These are phyloP conservation scores for Colletotrichum salicis DNA, from an alignment of 2,329 filamentous ascomycete species.

Conservation along the genomic window DNA sequence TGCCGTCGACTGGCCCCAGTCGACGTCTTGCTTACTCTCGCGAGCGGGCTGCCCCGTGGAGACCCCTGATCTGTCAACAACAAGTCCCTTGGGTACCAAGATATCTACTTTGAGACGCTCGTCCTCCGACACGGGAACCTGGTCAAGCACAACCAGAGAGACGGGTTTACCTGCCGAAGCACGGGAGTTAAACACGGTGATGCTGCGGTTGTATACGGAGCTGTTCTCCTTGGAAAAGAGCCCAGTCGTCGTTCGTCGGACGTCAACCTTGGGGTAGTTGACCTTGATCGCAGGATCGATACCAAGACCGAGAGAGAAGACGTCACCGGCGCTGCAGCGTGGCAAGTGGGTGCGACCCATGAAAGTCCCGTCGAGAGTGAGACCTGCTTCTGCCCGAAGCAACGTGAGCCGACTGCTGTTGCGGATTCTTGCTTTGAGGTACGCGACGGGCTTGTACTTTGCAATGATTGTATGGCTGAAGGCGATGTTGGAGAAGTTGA, in stretches of 20 bases:
- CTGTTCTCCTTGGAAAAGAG: conserved; percentile 65
- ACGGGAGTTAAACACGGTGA: conserved; percentile 63
- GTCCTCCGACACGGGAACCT: conserved; percentile 71
- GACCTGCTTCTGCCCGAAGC: conserved; percentile 63
- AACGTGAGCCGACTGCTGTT: conserved; percentile 68
- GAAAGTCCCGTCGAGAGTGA: conserved; percentile 73
- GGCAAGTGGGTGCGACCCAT: conserved; percentile 67
- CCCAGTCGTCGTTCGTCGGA: conserved; percentile 61
- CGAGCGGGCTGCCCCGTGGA: conserved; percentile 46
- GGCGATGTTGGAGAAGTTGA: conserved; percentile 59
- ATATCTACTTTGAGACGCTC: conserved; percentile 65
- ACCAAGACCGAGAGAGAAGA: conserved; percentile 66
- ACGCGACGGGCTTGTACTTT: conserved; percentile 69
- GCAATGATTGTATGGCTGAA: conserved; percentile 70
- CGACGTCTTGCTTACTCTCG: conserved; percentile 45
- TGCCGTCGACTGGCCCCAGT: conserved; percentile 66
- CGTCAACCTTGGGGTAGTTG: conserved; percentile 65
- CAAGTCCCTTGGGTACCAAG: conserved; percentile 59
- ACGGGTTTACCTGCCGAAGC: conserved; percentile 50
- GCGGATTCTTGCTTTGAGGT: conserved; percentile 66
- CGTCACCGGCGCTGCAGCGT: conserved; percentile 64
- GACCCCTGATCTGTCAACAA: conserved; percentile 50
- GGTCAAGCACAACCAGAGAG: conserved; percentile 65
- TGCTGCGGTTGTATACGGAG: conserved; percentile 58
- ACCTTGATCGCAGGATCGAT: conserved; percentile 68